Evolutionary conservation across 2,329 filamentous ascomycete species (phyloP), one percentile per base, ranked within the genome.

Genomic region (Westerdykella ornata): DNA sequence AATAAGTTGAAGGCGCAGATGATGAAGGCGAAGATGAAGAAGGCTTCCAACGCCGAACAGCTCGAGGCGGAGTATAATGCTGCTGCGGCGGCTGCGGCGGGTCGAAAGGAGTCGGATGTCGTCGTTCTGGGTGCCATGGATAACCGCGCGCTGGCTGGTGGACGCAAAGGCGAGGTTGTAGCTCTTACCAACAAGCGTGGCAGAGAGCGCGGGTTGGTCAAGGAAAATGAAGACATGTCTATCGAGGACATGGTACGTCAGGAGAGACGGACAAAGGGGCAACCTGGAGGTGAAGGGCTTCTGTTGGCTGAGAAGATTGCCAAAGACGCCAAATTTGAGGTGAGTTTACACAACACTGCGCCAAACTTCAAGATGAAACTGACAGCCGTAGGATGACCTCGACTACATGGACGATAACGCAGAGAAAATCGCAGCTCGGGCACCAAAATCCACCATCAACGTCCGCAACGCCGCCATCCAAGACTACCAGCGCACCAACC

Each of bases 361-460:
- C 19, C 7, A 22, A 34, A 15, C 18, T 37, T 40, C 5, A 6
- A 9, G 37, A 32, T 48, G 7, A 52, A 51, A 59, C 47, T 57
- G 38, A 47, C 32, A 16, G 1, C 40, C 11, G 13, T 11, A 77
- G 70, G 81, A 94, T 57, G 85, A 94, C 63, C 79, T 98, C 18
- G 90, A 98, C 40, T 98, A 98, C 68, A 85, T 97, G 75, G 90
- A 98, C 62, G 92, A 97, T 54, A 97, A 98, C 59, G 92, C 92
- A 13, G 77, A 81, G 38, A 94, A 90, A 66, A 80, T 98, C 11
- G 89, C 90, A 19, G 84, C 82, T 57, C 82, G 85, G 18, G 84
- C 95, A 12, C 85, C 94, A 60, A 92, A 89, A 63, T 90, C 84
- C 30, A 87, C 94, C 51, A 74, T 87, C 49, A 88, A 88, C 64